These are phyloP conservation scores for Corchorus capsularis DNA, from an alignment of 345 rosid genomes.

Conservation along the genomic window DNA sequence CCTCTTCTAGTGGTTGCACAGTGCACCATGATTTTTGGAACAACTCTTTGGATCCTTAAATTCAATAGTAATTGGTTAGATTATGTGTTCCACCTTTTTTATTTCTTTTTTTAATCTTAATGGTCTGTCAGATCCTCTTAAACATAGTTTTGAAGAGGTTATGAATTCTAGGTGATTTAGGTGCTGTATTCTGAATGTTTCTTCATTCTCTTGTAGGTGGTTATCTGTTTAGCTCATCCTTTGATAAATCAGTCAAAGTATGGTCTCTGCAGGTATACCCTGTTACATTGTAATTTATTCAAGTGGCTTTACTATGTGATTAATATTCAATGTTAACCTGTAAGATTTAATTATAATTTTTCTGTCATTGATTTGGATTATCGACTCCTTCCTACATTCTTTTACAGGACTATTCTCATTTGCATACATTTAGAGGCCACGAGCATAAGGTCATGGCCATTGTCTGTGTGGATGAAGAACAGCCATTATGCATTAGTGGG, in stretches of 20 bases:
- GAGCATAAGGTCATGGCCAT: conserved; percentile 84
- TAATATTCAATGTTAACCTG: not conserved
- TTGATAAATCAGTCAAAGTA: conserved; percentile 71
- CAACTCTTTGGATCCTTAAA: not conserved
- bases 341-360: not conserved
- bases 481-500: conserved; percentile 72
- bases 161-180: conserved; percentile 15
- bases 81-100: not conserved
- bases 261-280: conserved; percentile 86
- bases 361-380: conserved; percentile 7
- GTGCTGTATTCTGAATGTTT: conserved; percentile 24
- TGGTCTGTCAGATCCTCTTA: not conserved
- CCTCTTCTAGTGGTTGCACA: not conserved
- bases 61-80: not conserved
- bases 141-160: not conserved
- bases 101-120: conserved; percentile 4
- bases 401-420: conserved; percentile 78
- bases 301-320: not conserved
- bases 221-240: conserved; percentile 80
- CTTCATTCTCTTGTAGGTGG: conserved; percentile 57
- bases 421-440: conserved; percentile 82
- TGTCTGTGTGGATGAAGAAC: conserved; percentile 59
- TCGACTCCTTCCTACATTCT: conserved; percentile 14
- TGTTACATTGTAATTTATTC: conserved; percentile 11
- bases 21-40: not conserved